Conservation (phyloP, 1,284 basidiomycete genomes). For the Anthracocystis walkeri region DNA sequence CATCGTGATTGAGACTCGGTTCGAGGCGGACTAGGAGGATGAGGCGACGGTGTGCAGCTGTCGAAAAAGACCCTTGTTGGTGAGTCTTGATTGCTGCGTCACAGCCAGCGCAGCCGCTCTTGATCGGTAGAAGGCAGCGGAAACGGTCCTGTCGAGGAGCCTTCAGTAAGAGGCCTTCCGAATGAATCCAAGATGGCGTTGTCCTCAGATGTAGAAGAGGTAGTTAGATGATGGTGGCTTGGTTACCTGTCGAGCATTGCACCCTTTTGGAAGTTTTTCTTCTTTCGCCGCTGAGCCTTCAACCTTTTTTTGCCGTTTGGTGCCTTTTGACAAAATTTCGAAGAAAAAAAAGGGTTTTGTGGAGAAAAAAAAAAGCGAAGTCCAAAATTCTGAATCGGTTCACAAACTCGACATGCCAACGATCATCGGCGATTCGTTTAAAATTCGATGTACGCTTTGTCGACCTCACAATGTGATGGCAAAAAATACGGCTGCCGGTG, state of each 20-base stretch:
- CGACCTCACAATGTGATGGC: not conserved
- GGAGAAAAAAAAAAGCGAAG: conserved; percentile 5
- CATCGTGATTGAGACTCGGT: conserved; percentile 73
- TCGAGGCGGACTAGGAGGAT: conserved; percentile 1
- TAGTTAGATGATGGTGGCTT: no score
- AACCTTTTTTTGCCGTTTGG: not conserved
- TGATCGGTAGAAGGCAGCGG: no score
- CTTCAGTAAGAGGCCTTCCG: no score
- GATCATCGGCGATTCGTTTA: not conserved
- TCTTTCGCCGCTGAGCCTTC: not conserved
- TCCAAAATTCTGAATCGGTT: not conserved
- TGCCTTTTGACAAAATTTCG: conserved; percentile 1
- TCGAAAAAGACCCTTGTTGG: not conserved
- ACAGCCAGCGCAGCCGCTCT: no score
- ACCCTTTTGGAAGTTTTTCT: conserved; percentile 8
- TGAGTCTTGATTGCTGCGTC: not conserved
- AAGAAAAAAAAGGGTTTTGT: conserved; percentile 4
- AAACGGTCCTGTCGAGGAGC: no score
- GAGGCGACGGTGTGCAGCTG: no score
- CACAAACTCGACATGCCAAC: not conserved
- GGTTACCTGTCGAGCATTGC: not conserved
- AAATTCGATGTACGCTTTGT: not conserved
- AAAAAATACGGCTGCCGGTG: not conserved
- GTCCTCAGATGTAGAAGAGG: no score
- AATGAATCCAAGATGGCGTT: no score